These are phyloP conservation scores for Pseudogymnoascus pannorum DNA, from an alignment of 2,329 filamentous ascomycete species.

Conservation along the genomic window DNA sequence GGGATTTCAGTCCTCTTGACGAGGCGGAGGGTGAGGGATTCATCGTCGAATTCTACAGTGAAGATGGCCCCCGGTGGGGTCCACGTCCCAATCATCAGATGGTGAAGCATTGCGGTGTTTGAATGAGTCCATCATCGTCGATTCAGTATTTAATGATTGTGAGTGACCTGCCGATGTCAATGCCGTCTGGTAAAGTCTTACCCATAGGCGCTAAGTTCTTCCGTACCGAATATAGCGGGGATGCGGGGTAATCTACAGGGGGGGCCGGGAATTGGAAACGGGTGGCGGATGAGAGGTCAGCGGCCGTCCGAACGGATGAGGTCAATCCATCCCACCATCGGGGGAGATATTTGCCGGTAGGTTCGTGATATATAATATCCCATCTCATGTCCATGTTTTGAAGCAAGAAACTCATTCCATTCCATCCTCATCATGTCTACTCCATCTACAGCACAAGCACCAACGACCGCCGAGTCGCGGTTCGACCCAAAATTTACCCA, in stretches of 20 bases:
- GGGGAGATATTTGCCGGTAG: slow-evolving; percentile 2
- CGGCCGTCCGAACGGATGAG: not conserved
- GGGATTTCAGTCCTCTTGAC: slow-evolving; percentile 77
- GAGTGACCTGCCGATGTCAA: not conserved
- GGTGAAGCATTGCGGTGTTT: slow-evolving; percentile 62
- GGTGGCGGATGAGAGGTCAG: not conserved
- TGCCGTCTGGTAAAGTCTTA: slow-evolving; percentile 3
- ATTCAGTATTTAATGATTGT: not conserved
- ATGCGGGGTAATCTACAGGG: not conserved
- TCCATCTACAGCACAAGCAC: slow-evolving; percentile 17
- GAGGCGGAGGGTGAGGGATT: slow-evolving; percentile 64
- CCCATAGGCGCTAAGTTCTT: not conserved
- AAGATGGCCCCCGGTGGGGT: slow-evolving; percentile 85
- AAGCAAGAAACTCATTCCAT: not conserved
- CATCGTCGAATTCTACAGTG: slow-evolving; percentile 81
- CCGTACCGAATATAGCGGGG: not conserved
- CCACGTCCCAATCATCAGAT: slow-evolving; percentile 90
- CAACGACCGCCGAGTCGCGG: slow-evolving; percentile 27
- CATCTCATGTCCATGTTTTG: not conserved
- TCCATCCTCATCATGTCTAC: not conserved
- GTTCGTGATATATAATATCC: not conserved
- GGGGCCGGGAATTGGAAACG: slow-evolving; percentile 3
- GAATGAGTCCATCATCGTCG: not conserved
- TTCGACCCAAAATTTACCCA: slow-evolving; percentile 75
- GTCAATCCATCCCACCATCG: not conserved